Evolutionary conservation across 495 filamentous ascomycete species (phyloP), one percentile per base, ranked within the genome.

Genomic region (Tetracladium marchalianum): DNA sequence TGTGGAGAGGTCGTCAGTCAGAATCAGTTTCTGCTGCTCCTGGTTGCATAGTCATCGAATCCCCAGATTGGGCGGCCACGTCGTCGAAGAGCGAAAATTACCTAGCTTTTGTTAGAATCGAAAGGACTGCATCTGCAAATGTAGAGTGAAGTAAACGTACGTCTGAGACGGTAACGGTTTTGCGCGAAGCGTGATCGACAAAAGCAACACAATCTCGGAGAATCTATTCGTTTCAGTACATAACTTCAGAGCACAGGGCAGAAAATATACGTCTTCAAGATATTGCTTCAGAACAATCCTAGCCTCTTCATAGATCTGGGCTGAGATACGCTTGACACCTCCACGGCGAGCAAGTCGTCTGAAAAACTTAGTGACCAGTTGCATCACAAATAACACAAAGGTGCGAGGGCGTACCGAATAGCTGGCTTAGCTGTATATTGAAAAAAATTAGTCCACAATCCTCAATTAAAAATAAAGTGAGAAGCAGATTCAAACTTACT

Each of bases 291-390:
- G 24, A 0, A 67, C 76, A 0, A 13, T 13, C 0, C 88, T 70
- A 0, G 75, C 64, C 0, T 87, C 82, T 0, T 86, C 73, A 57
- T 95, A 94, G n/a, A 94, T 81, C 0, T 41, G 49, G 0, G 53
- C 69, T 0, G 77, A 82, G 13, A 93, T 87, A 0, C 87, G 66
- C 51, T 85, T 84, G 5, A 92, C 76, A 0, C 87, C 87, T 4
- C 87, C 87, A 13, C 87, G 77, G 1, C 87, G 76, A 4, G 87
- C 87, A 4, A 93, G 68, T 43, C 86, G 84, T 39, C 85, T 90
- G 42, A 13, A 33, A 42, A 5, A 35, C 10, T 11, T 17, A 10
- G 32, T 39, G 36, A 31, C 19, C 1, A 22, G 13, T 33, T 3
- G 8, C 8, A 5, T 13, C 8, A 8, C 6, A 38, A 38, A 38